Base-by-base conservation (phyloP, 163 green algal species). In the Coccomyxa subellipsoidea region DNA sequence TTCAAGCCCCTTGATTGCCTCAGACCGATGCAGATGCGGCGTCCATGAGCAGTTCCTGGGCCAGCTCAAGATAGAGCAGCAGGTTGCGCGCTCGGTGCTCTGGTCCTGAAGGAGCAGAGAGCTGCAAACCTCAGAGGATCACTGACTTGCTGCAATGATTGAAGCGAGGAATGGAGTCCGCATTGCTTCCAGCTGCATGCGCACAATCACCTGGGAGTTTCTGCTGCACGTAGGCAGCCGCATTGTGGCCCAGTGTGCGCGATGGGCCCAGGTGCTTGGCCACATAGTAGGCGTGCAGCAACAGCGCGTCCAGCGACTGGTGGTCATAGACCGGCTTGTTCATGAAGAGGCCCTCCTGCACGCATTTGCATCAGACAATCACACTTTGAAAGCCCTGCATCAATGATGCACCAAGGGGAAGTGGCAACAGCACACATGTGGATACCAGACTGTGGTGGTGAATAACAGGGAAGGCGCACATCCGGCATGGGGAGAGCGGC, bases 271-370 rank as follows among this genome's bases (percentile, higher is more conserved):
- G 70, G 32, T 77, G 32, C 70, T 77, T 77, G 70, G 70, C 32
- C 32, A 39, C 32, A 23, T 77, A 77, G 32, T 40, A 77, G n/a
- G 70, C 70, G 32, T 77, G 70, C 32, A 77, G 18, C 32, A 40
- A 10, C n/a, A 77, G 70, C 32, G 70, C 70, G 21, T 77, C 70
- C 21, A 47, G 32, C 12, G 70, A 38, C 70, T 77, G 70, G 32
- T 77, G 32, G 70, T 77, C 70, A 34, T 77, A 77, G 9, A 77
- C 70, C 23, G 70, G 34, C 2, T 77, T 40, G 34, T 77, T 38
- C 27, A 77, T 77, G 70, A 77, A 77, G 27, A 77, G 70, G 2
- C 32, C 70, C 70, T 77, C 70, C 70, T 77, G 70, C 70, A 77
- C 70, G 27, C 2, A 53, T 40, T 25, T 38, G 32, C 31, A 77